Evolutionary conservation across 208 protist species (phyloP), one percentile per base, ranked within the genome.

Genomic region (Leishmania aethiopica): DNA sequence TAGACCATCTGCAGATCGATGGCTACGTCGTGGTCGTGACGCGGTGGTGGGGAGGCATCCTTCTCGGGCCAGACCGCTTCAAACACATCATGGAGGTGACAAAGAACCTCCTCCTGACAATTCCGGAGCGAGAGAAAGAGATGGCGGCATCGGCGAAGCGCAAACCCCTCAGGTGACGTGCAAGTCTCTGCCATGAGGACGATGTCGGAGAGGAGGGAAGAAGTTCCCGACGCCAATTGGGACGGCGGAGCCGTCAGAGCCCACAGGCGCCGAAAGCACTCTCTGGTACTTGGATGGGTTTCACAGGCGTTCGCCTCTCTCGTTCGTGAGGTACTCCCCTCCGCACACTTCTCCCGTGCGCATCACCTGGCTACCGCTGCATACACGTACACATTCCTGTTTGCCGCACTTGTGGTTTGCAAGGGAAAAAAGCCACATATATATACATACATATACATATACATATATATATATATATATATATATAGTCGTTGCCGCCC

Each of bases 1-100:
- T 98, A 67, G 92, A 99, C 59, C 89, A 95, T 62, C 72, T 96
- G 80, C 84, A 93, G 6, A 92, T 97, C 42, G 87, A 96, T 35
- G 94, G 92, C 15, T 98, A 95, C 77, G 81, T 97, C 0, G 91
- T 98, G 15, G 89, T 99, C 0, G 98, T 99, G 49, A 98, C 98
- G 57, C 93, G 98, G 8, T 99, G 98, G 98, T 99, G 94, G 85
- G 98, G 98, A 40, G 98, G 98, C 74, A 98, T 99, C 67, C 86
- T 98, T 28, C 94, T 99, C 13, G 97, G 97, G 2, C 92, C 95
- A 3, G 98, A 99, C 78, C 91, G 98, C 25, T 99, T 99, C 81
- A 97, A 97, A 79, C 94, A 98, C 88, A 97, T 98, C 67, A 95
- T 97, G 91, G 90, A 91, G 72, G 93, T 97, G 62, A 89, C 92